phyloP scores from a whole-genome alignment of 2,329 filamentous ascomycete genomes.

The Fusarium algeriense region DNA sequence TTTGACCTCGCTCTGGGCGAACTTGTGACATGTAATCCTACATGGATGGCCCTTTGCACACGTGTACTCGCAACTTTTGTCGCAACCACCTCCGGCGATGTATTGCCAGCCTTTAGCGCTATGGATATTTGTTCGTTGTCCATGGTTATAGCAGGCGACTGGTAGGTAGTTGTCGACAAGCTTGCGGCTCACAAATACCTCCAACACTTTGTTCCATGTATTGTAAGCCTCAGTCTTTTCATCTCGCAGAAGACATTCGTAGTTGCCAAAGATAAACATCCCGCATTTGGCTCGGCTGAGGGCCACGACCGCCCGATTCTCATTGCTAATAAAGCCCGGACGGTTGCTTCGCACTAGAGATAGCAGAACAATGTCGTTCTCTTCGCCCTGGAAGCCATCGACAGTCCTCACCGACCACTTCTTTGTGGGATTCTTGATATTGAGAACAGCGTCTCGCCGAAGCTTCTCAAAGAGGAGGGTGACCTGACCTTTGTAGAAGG shows the following conservation, averaged over 20 bases:
- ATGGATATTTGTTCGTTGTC: constrained; percentile 62
- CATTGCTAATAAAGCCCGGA: constrained; percentile 80
- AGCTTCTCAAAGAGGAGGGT: constrained; percentile 70
- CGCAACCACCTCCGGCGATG: constrained; percentile 41
- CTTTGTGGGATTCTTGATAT: constrained; percentile 42
- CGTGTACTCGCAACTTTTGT: constrained; percentile 18
- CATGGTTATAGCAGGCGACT: constrained; percentile 72
- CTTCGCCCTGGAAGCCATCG: constrained; percentile 91
- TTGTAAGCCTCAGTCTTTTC: constrained; percentile 53
- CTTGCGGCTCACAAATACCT: constrained; percentile 56
- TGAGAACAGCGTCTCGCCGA: constrained; percentile 48
- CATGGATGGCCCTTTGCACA: constrained; percentile 44
- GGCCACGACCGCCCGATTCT: constrained; percentile 69
- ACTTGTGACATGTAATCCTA: constrained; percentile 33
- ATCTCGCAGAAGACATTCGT: constrained; percentile 61
- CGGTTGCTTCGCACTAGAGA: constrained; percentile 81
- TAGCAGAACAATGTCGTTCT: constrained; percentile 85
- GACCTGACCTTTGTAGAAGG: constrained; percentile 89
- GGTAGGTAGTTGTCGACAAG: constrained; percentile 61
- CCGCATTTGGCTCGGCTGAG: constrained; percentile 79
- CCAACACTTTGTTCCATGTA: constrained; percentile 58
- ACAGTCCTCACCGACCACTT: constrained; percentile 79
- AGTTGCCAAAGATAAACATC: constrained; percentile 88
- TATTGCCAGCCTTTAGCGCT: constrained; percentile 65
- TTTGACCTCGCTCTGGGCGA: constrained; percentile 36